Evolutionary conservation across 495 filamentous ascomycete genomes (phyloP).

Genomic region (Barbatosphaeria neglecta): DNA sequence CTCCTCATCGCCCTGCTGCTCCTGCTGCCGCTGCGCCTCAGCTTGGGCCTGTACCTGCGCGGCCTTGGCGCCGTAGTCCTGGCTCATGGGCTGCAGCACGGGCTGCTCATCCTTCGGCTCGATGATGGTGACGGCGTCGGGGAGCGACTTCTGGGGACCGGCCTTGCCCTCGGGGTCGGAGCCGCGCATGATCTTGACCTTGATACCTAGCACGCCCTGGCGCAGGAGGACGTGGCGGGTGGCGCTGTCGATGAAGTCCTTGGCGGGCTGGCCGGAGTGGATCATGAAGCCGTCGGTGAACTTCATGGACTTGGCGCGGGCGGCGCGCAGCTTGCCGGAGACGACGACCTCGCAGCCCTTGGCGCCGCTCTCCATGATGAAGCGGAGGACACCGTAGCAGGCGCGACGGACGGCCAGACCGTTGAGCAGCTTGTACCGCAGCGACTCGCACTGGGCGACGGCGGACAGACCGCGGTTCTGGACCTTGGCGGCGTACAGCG

Average conservation of each 20-base stretch:
- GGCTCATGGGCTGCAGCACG: conserved; percentile 83
- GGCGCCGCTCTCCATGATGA: conserved; percentile 99
- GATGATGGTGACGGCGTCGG: conserved; percentile 97
- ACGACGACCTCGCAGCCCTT: conserved; percentile 99
- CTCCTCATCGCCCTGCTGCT: conserved; percentile 46
- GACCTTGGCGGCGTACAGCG: conserved; percentile 98
- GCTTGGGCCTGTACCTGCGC: conserved; percentile 63
- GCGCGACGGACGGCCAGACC: conserved; percentile 93
- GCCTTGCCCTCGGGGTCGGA: conserved; percentile 98
- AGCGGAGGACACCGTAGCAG: conserved; percentile 98
- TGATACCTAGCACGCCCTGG: conserved; percentile 99
- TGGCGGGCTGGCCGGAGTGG: conserved; percentile 98
- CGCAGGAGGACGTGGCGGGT: conserved; percentile 98
- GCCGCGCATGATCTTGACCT: conserved; percentile 99
- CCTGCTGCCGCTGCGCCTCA: conserved; percentile 55
- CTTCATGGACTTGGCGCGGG: conserved; percentile 99
- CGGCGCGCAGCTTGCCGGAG: conserved; percentile 95
- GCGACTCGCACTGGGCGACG: conserved; percentile 98
- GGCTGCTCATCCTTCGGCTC: conserved; percentile 98
- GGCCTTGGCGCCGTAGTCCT: conserved; percentile 98
- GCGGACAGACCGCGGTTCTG: conserved; percentile 99
- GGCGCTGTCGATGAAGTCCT: conserved; percentile 97
- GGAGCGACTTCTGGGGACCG: conserved; percentile 90
- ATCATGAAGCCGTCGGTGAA: conserved; percentile 99
- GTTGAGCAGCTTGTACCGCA: conserved; percentile 99